Evolutionary conservation across 441 rosid species (phyloP).

Genomic region (Adansonia grandidieri): DNA sequence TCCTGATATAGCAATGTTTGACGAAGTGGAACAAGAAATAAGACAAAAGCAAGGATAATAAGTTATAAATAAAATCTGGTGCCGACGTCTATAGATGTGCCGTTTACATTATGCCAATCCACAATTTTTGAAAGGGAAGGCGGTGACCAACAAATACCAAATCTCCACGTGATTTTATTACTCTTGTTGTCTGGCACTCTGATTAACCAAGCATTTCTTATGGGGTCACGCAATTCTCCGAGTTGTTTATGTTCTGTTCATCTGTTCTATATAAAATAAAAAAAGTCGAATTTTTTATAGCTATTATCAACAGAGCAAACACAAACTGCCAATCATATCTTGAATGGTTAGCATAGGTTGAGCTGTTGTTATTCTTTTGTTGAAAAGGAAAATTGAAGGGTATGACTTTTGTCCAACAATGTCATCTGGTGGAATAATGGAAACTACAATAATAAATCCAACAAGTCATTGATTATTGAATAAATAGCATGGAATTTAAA

Average conservation of each 20-base stretch:
- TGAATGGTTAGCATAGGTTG: neutral
- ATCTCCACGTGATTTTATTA: slow-evolving; percentile 11
- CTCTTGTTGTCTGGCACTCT: neutral
- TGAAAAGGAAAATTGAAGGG: neutral
- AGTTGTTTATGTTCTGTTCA: neutral
- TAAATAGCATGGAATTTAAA: neutral
- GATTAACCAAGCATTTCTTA: slow-evolving; percentile 6
- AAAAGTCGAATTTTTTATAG: too few relatives aligned
- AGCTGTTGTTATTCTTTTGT: slow-evolving; percentile 7
- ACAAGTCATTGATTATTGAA: neutral
- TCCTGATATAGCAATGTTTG: neutral
- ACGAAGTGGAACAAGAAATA: neutral
- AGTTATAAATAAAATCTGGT: neutral
- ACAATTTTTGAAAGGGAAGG: slow-evolving; percentile 12
- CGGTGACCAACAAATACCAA: slow-evolving; percentile 28
- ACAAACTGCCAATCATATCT: neutral
- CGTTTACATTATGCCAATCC: slow-evolving; percentile 25
- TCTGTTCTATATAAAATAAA: neutral
- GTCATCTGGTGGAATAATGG: slow-evolving; percentile 5
- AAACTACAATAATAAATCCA: neutral
- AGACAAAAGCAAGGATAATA: slow-evolving; percentile 1
- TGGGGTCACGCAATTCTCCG: neutral
- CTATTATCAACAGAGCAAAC: neutral
- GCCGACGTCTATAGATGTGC: slow-evolving; percentile 12
- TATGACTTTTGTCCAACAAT: neutral